These are phyloP conservation scores for Apiospora pterosperma DNA, from an alignment of 2,329 filamentous ascomycete species.

Conservation along the genomic window DNA sequence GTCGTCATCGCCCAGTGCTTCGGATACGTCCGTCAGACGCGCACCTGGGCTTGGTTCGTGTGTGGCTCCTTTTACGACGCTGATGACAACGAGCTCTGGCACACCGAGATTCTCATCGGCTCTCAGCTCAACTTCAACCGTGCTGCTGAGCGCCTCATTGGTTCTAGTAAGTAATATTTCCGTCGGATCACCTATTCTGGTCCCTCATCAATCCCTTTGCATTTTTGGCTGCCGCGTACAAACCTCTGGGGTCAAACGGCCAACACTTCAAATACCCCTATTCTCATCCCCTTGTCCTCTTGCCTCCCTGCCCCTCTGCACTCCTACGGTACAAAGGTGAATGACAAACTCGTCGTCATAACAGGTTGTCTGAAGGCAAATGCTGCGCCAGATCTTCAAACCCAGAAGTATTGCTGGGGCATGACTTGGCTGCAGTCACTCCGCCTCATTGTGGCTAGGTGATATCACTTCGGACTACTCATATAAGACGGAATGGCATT, in stretches of 20 bases:
- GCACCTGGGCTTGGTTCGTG: constrained; percentile 44
- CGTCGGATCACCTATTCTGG: neutral
- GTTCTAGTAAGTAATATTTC: neutral
- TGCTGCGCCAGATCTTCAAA: neutral
- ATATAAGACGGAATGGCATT: neutral
- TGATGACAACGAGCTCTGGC: constrained; percentile 39
- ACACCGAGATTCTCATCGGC: constrained; percentile 39
- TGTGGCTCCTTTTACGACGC: constrained; percentile 45
- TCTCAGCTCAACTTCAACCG: constrained; percentile 7
- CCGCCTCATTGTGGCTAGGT: neutral
- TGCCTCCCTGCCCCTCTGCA: too few species aligned
- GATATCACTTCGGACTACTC: neutral
- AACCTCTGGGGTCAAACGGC: too few species aligned
- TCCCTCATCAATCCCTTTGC: neutral
- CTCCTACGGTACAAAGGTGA: too few species aligned
- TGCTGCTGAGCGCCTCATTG: neutral
- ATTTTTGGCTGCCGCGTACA: too few species aligned
- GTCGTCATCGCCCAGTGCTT: constrained; percentile 42
- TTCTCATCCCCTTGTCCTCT: too few species aligned
- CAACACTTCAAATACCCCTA: too few species aligned
- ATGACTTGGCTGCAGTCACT: neutral
- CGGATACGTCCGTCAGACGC: constrained; percentile 26
- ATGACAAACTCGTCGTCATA: too few species aligned
- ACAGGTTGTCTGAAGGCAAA: neutral
- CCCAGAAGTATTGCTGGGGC: neutral